Percentiles rank a stretch among this genome's conserved stretches.
Evolutionary conservation across 371 early-diverging fungal species (phyloP).

Genomic region (Mortierella sp.): DNA sequence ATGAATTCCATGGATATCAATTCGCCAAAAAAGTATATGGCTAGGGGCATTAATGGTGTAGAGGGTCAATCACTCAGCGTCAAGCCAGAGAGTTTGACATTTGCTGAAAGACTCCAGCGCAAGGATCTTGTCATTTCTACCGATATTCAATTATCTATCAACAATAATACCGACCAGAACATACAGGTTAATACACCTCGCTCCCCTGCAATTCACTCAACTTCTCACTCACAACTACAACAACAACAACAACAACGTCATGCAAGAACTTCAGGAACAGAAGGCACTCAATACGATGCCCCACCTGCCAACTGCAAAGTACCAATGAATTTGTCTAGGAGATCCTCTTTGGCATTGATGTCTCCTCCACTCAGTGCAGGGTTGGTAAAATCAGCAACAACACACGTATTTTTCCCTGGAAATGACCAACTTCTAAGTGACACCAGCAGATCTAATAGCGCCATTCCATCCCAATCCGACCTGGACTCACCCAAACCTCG

Average conservation of each 20-base stretch:
- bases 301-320: slow-evolving; percentile 39
- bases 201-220: slow-evolving; percentile 8
- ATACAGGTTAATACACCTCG: background rate
- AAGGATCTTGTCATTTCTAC: slow-evolving; percentile 26
- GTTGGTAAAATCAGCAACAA: slow-evolving; percentile 31
- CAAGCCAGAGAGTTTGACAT: background rate
- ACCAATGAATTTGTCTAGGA: slow-evolving; percentile 20
- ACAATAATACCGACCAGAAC: background rate
- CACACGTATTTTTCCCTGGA: slow-evolving; percentile 12
- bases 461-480: background rate
- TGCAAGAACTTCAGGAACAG: slow-evolving; percentile 6
- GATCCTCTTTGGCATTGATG: slow-evolving; percentile 25
- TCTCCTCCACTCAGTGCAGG: slow-evolving; percentile 33
- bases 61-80: slow-evolving; percentile 1
- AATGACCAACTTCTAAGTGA: slow-evolving; percentile 10
- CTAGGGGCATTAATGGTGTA: background rate
- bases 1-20: slow-evolving; percentile 22
- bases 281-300: slow-evolving; percentile 1
- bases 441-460: background rate
- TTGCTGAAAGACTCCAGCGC: slow-evolving; percentile 24
- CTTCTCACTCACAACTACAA: slow-evolving; percentile 12
- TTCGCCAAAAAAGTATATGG: slow-evolving; percentile 7
- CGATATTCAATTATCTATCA: slow-evolving; percentile 5
- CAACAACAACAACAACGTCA: slow-evolving; percentile 1
- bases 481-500: slow-evolving; percentile 17